phyloP scores from a whole-genome alignment of 768 basidiomycete genomes.

The Obba rivulosa region DNA sequence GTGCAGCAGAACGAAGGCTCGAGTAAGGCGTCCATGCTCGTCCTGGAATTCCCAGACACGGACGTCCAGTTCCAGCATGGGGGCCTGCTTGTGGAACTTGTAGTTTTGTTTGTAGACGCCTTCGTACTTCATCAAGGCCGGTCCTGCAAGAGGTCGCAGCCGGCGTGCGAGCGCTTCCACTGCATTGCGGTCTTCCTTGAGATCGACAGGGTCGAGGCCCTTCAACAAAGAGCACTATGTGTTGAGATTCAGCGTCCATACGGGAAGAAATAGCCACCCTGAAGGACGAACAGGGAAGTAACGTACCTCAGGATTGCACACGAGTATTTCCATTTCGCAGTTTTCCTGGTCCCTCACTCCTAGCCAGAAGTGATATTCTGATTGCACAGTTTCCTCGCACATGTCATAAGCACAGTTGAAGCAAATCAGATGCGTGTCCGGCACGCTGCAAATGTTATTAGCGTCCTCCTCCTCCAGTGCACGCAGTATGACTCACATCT shows the following conservation, averaged over 20 bases:
- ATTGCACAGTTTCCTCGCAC: conserved; percentile 39
- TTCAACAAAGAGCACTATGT: conserved; percentile 28
- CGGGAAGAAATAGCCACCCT: conserved; percentile 7
- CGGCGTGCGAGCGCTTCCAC: conserved; percentile 33
- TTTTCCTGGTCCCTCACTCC: conserved; percentile 46
- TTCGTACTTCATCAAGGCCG: conserved; percentile 1
- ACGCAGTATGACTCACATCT: conserved; percentile 34
- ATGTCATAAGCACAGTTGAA: conserved; percentile 44
- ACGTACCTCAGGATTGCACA: conserved; percentile 44
- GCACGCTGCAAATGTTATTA: conserved; percentile 33
- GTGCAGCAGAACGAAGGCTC: not conserved
- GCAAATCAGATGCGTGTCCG: conserved; percentile 35
- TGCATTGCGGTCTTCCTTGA: conserved; percentile 35
- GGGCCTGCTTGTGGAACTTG: conserved; percentile 5
- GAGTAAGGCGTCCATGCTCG: not conserved
- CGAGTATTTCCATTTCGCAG: conserved; percentile 36
- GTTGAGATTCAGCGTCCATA: not conserved
- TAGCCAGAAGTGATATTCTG: conserved; percentile 45
- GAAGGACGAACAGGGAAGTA: not conserved
- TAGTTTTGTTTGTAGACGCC: conserved; percentile 1
- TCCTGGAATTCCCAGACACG: not conserved
- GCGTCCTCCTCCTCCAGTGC: not conserved
- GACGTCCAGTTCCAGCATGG: no score
- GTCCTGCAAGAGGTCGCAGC: conserved; percentile 32
- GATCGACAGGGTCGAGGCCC: conserved; percentile 38